Conservation (phyloP, 345 rosid species). For the Ceriops decandra region DNA sequence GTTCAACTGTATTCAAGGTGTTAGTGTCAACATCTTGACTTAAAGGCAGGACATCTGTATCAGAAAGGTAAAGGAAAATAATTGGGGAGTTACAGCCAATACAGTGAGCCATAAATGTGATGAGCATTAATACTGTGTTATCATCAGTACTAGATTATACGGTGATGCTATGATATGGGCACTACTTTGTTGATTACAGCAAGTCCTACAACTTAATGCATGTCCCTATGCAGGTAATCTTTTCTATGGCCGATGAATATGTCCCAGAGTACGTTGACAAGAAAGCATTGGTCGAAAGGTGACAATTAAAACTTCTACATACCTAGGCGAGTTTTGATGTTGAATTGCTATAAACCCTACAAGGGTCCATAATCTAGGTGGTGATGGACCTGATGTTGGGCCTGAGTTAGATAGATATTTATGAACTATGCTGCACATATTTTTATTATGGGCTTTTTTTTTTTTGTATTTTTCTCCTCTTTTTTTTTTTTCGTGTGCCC, state of each 20-base stretch:
- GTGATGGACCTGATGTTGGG: neutral
- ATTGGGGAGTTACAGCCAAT: too few species aligned
- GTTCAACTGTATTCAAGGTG: neutral
- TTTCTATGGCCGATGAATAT: constrained; percentile 88
- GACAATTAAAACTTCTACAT: neutral
- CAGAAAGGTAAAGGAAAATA: too few species aligned
- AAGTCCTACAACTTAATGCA: neutral
- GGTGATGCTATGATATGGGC: neutral
- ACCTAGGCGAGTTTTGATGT: too few species aligned
- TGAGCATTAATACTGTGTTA: too few species aligned
- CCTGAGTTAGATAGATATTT: neutral
- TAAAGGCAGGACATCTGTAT: too few species aligned
- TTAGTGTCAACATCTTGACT: too few species aligned
- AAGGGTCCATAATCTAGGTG: neutral
- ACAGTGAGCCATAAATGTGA: too few species aligned
- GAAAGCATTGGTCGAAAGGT: constrained; percentile 88
- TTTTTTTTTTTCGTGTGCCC: neutral
- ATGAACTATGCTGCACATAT: neutral
- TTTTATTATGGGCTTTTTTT: too few species aligned
- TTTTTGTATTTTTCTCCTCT: too few species aligned
- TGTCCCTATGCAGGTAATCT: constrained; percentile 60
- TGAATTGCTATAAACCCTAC: too few species aligned
- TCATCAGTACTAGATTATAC: neutral
- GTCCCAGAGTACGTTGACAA: constrained; percentile 88
- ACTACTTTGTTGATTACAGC: neutral